Conservation (phyloP, 2,329 filamentous ascomycete genomes). For the Fusarium beomiforme region DNA sequence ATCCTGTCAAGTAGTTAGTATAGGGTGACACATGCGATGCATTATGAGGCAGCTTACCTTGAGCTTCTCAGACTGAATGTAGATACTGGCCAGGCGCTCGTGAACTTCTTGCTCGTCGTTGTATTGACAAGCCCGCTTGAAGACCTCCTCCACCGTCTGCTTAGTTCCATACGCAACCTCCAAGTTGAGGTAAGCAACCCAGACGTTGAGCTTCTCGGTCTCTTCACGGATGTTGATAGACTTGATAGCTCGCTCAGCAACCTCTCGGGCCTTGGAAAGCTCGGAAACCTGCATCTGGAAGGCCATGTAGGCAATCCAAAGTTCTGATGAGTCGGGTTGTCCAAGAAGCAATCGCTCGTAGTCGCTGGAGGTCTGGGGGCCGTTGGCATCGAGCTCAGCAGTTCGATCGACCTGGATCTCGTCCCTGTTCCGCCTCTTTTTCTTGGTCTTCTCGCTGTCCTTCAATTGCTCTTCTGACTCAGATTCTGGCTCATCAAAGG, state of each 20-base stretch:
- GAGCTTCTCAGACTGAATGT: constrained; percentile 88
- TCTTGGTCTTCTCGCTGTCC: constrained; percentile 54
- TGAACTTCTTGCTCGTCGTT: constrained; percentile 92
- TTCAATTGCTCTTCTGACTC: constrained; percentile 56
- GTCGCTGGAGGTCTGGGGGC: constrained; percentile 89
- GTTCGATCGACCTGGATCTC: constrained; percentile 89
- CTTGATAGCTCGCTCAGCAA: constrained; percentile 88
- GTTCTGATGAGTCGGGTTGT: constrained; percentile 88
- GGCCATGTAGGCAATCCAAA: constrained; percentile 99
- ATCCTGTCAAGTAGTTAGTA: constrained; percentile 67
- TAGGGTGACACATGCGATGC: not conserved
- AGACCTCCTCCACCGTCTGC: constrained; percentile 83
- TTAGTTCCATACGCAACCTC: constrained; percentile 91
- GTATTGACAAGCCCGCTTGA: constrained; percentile 92
- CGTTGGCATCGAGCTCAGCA: constrained; percentile 88
- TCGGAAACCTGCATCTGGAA: constrained; percentile 95
- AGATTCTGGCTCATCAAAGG: constrained; percentile 68
- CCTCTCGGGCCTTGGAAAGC: constrained; percentile 84
- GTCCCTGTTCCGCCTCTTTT: constrained; percentile 78
- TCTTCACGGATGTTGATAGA: constrained; percentile 93
- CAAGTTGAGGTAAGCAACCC: constrained; percentile 93
- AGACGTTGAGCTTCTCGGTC: constrained; percentile 92
- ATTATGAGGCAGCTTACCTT: constrained; percentile 66
- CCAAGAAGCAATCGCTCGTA: constrained; percentile 93
- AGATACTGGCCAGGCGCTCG: constrained; percentile 90